These are phyloP conservation scores for Coemansia sp. DNA, from an alignment of 192 early-diverging fungal species.

Conservation along the genomic window DNA sequence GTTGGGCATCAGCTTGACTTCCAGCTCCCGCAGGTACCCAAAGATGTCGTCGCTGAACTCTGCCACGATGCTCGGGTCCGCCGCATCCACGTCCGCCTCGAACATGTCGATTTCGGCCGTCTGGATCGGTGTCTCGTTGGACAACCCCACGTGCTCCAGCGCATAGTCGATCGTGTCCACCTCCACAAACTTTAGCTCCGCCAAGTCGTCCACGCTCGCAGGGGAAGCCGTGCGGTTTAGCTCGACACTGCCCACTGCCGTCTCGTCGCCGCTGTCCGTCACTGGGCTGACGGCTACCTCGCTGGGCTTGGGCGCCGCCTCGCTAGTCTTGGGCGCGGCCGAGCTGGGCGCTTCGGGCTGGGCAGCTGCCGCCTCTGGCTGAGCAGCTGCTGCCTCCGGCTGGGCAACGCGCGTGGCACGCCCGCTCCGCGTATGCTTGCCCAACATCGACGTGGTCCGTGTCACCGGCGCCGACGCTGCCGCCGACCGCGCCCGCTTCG, in stretches of 20 bases:
- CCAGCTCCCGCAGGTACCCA: conserved; percentile 56
- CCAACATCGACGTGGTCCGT: conserved; percentile 1
- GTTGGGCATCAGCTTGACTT: conserved; percentile 52
- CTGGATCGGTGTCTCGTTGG: conserved; percentile 26
- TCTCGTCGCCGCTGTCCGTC: not conserved
- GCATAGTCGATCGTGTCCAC: conserved; percentile 38
- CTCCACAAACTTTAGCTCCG: conserved; percentile 34
- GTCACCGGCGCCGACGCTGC: not conserved
- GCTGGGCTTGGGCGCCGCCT: not conserved
- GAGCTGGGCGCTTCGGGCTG: too few relatives aligned
- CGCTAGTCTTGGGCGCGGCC: not conserved
- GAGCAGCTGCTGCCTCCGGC: not conserved
- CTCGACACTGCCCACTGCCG: conserved; percentile 5
- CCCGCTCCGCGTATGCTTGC: conserved; percentile 44
- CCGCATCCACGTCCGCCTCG: conserved; percentile 51
- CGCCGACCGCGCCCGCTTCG: conserved; percentile 17
- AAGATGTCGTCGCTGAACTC: conserved; percentile 62
- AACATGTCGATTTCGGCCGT: conserved; percentile 37
- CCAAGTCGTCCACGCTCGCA: not conserved
- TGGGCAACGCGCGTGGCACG: conserved; percentile 4
- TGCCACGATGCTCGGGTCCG: conserved; percentile 46
- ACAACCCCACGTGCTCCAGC: conserved; percentile 28
- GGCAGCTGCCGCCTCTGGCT: too few relatives aligned
- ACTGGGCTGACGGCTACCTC: not conserved
- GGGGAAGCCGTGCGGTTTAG: too few relatives aligned